These are phyloP conservation scores for Senna tora DNA, from an alignment of 306 rosid genomes.

Conservation along the genomic window DNA sequence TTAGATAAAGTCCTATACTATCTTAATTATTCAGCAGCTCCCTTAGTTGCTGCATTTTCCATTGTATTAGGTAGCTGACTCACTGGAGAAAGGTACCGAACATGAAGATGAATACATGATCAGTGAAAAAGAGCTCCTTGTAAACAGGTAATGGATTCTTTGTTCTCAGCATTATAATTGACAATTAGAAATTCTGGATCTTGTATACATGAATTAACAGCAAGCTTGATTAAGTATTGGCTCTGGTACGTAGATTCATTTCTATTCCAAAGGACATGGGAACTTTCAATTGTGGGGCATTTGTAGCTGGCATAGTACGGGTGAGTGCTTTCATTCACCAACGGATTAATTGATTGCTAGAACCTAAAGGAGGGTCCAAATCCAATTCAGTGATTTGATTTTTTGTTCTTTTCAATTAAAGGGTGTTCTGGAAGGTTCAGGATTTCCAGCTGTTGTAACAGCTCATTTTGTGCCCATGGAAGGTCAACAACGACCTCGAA, in stretches of 20 bases:
- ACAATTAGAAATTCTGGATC: constrained; percentile 6
- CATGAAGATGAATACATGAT: constrained; percentile 99
- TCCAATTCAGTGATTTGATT: constrained; percentile 29
- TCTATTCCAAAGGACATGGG: constrained; percentile 99
- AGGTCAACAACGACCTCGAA: constrained; percentile 94
- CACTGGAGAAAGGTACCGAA: constrained; percentile 98
- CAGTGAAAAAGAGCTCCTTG: constrained; percentile 97
- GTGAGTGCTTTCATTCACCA: constrained; percentile 50
- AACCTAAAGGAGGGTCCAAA: constrained; percentile 7
- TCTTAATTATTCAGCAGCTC: constrained; percentile 18
- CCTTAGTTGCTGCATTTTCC: constrained; percentile 33
- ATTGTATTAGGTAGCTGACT: constrained; percentile 83
- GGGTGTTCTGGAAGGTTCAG: constrained; percentile 92
- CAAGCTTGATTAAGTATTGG: constrained; percentile 32
- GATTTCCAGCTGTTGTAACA: constrained; percentile 98
- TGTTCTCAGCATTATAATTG: neutral
- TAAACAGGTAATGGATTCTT: constrained; percentile 68
- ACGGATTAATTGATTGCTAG: constrained; percentile 28
- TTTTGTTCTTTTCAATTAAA: constrained; percentile 43
- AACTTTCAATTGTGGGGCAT: constrained; percentile 95
- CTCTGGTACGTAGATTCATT: constrained; percentile 69
- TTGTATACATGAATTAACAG: constrained; percentile 14
- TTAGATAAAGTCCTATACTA: constrained; percentile 15
- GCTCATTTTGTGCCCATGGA: constrained; percentile 99
- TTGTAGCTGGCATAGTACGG: constrained; percentile 97